These are phyloP conservation scores for Sungouiozyma intestinalis DNA, from an alignment of 805 yeast genomes.

Conservation along the genomic window DNA sequence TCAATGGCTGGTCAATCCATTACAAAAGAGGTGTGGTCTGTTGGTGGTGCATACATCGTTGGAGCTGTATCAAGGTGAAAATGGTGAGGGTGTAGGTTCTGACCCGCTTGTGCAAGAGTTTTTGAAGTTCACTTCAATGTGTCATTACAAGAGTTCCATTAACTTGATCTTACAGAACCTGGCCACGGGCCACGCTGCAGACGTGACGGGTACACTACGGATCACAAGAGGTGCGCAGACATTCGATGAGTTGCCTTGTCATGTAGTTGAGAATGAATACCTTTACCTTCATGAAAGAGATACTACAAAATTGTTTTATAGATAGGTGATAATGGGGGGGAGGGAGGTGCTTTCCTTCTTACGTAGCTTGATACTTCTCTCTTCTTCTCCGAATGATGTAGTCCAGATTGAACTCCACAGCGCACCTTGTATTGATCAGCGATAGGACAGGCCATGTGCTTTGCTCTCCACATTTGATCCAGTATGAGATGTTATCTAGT, in stretches of 20 bases:
- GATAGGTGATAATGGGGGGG: no score
- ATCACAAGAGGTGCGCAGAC: constrained; percentile 44
- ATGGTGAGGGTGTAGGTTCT: constrained; percentile 1
- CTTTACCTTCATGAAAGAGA: constrained; percentile 51
- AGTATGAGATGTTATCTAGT: constrained; percentile 71
- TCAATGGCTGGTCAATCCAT: constrained; percentile 19
- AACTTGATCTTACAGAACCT: constrained; percentile 51
- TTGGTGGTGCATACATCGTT: constrained; percentile 17
- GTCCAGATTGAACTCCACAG: constrained; percentile 82
- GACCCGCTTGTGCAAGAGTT: constrained; percentile 18
- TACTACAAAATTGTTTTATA: constrained; percentile 32
- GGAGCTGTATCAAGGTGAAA: constrained; percentile 10
- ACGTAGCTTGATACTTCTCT: constrained; percentile 5
- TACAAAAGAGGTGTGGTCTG: constrained; percentile 16
- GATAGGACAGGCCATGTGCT: constrained; percentile 91
- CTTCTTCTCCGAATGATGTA: constrained; percentile 42
- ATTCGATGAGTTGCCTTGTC: constrained; percentile 10
- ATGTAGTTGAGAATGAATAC: constrained; percentile 51
- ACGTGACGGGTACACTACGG: constrained; percentile 62
- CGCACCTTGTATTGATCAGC: constrained; percentile 74
- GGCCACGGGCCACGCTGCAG: constrained; percentile 72
- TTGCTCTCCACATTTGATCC: constrained; percentile 84
- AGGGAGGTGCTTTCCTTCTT: no score
- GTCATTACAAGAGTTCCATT: constrained; percentile 19
- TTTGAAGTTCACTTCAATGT: constrained; percentile 14